Base-by-base conservation (phyloP, 2,329 filamentous ascomycete genomes). In the Ascochyta pisi region DNA sequence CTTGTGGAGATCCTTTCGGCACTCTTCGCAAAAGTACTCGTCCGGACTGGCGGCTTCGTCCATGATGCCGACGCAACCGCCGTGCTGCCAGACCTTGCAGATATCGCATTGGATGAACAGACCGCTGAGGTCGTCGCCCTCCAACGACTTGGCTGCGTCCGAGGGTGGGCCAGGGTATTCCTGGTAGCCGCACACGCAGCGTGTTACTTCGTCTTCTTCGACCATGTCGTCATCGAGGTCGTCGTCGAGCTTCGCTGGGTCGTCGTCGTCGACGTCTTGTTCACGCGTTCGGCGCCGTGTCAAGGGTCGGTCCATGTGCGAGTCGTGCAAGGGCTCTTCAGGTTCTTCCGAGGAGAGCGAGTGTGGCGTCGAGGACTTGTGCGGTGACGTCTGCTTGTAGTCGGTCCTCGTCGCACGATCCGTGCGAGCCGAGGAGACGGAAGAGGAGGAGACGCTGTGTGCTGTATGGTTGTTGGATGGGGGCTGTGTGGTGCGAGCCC, bases 1-100 rank as follows among this genome's bases (percentile, higher is more conserved):
- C 72, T 88, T 92, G 81, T 99, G 95, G 48, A 96, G 83, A 73
- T 96, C 92, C 73, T 92, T 92, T 64, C 90, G 88, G 78, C 95
- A 99, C 76, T 92, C 86, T 79, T 99, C 95, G 78, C 95, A 99
- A 73, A 95, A 99, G 80, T 99, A 99, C 76, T 98, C 93, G 50
- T 98, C 94, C 9, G 95, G 95, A 63, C 91, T 94, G 74, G 90
- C 89, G 65, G 91, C 89, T 77, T 96, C 94, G 65, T 95, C 95
- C 80, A 96, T 92, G 70, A 99, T 96, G 58, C 95, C 94, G 57
- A 99, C 94, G 73, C 95, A 99, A 58, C 93, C 94, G 69, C 95
- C 95, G 75, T 99, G 95, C 76, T 99, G 95, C 95, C 94, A 99
- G 61, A 98, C 95, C 75, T 96, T 96, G 82, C 95, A 99, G 62